Base-by-base conservation (phyloP, 2,329 filamentous ascomycete genomes). In the Fusarium odoratissimum region DNA sequence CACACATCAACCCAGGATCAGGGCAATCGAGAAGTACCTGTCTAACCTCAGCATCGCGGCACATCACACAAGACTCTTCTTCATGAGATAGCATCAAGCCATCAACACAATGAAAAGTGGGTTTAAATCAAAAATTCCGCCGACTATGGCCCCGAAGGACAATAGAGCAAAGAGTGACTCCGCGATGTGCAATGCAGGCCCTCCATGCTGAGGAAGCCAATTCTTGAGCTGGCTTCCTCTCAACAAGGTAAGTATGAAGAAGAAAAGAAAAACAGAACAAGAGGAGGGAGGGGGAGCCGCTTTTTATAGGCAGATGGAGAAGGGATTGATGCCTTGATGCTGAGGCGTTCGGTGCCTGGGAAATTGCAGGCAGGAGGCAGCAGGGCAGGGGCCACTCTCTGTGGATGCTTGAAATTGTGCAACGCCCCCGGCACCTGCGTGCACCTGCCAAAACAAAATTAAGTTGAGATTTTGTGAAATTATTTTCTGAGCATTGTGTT, bases 131-230 rank as follows among this genome's bases (percentile, higher is more conserved):
- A 87, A 87, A 87, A 87, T 87, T 87, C 52, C 85, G 82, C 83
- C 82, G 80, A 82, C 84, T 81, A 86, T 84, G 85, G 84, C 84
- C 84, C 84, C 85, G 84, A 87, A 87, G 84, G 84, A 84, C 84
- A 87, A 86, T 86, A 81, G 82, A 86, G 82, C 61, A 76, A 78
- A 81, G 82, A 69, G 79, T 78, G 82, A 85, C 84, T 82, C 86
- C 86, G 83, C 86, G 85, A 54, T 85, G 86, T 88, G 85, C 86
- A 86, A 87, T 87, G 86, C 85, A 87, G 86, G 85, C 82, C 82
- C 83, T 80, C 83, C 82, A 79, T 75, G 78, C 82, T 86, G 81
- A 81, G 76, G 69, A 65, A 74, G 76, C 78, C 81, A 75, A 81
- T 81, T 85, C 84, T 77, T 87, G 85, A 87, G 78, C 85, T 79